A percentile compares a stretch with the other conserved stretches of the same genome.
These are phyloP conservation scores for Porcisia deanei DNA, from an alignment of 208 protist genomes.

Conservation along the genomic window DNA sequence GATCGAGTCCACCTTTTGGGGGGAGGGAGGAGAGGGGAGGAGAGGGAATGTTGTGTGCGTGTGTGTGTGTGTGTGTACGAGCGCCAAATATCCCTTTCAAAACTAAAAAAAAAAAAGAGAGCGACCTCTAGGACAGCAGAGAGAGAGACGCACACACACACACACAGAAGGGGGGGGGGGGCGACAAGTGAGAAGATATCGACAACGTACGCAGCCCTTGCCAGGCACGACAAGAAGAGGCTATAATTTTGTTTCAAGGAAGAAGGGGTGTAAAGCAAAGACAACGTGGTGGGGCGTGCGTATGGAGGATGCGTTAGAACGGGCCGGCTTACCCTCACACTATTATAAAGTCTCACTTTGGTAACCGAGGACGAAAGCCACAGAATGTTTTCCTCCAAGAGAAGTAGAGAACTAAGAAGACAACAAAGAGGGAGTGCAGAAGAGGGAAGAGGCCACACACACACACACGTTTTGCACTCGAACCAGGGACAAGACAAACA, in stretches of 20 bases:
- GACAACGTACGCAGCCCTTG: neutral
- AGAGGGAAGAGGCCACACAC: neutral
- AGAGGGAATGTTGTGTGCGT: too few species aligned
- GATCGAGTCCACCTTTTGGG: neutral
- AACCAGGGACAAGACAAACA: neutral
- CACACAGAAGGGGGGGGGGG: neutral
- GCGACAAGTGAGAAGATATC: neutral
- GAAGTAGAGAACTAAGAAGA: too few species aligned
- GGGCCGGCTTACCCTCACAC: neutral
- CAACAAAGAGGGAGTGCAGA: neutral
- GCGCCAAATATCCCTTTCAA: neutral
- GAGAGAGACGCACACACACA: neutral
- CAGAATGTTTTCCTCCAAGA: too few species aligned
- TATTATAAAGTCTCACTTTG: too few species aligned
- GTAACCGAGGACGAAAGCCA: too few species aligned
- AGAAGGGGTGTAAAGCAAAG: neutral
- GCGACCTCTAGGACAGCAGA: neutral
- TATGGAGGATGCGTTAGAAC: neutral
- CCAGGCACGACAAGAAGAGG: neutral
- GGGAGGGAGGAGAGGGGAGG: too few species aligned
- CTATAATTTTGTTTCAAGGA: too few species aligned
- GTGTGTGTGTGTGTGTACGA: neutral
- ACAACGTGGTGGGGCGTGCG: neutral
- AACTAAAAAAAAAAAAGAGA: neutral
- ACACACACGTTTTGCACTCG: neutral